Evolutionary conservation across 768 basidiomycete genomes (phyloP).

Genomic region (Hygrocybe coccinea): DNA sequence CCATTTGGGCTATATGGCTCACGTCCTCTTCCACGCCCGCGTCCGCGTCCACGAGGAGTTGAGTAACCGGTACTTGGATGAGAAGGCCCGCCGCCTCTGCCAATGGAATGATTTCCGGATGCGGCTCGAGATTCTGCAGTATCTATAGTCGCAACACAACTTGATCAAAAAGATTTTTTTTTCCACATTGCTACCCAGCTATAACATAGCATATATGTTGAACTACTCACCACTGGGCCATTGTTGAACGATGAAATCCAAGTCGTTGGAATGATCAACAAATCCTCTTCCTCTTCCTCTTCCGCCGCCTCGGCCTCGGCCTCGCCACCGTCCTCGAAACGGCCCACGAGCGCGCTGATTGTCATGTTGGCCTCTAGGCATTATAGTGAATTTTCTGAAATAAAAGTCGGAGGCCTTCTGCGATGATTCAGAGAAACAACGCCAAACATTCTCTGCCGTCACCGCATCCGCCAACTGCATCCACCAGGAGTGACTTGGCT

Average conservation of each 20-base stretch:
- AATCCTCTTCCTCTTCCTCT: constrained; percentile 27
- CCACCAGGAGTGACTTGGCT: too few relatives aligned
- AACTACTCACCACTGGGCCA: constrained; percentile 23
- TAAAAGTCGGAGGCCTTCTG: too few relatives aligned
- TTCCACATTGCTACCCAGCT: not conserved
- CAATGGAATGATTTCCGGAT: constrained; percentile 7
- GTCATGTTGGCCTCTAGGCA: not conserved
- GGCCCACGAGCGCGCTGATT: not conserved
- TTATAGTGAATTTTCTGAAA: not conserved
- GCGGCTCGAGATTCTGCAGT: too few relatives aligned
- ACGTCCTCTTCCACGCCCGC: constrained; percentile 11
- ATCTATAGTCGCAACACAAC: not conserved
- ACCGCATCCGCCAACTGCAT: too few relatives aligned
- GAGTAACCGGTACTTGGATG: constrained; percentile 14
- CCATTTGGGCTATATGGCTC: constrained; percentile 7
- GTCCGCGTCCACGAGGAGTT: constrained; percentile 19
- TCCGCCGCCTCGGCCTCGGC: constrained; percentile 29
- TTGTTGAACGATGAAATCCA: constrained; percentile 22
- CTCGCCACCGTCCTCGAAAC: constrained; percentile 27
- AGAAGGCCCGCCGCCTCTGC: constrained; percentile 26
- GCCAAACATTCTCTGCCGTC: too few relatives aligned
- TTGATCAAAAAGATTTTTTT: not conserved
- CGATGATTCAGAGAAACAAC: too few relatives aligned
- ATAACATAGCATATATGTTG: not conserved
- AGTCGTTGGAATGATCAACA: constrained; percentile 9